These are phyloP conservation scores for Wallemia mellicola DNA, from an alignment of 1,284 basidiomycete genomes.

Conservation along the genomic window DNA sequence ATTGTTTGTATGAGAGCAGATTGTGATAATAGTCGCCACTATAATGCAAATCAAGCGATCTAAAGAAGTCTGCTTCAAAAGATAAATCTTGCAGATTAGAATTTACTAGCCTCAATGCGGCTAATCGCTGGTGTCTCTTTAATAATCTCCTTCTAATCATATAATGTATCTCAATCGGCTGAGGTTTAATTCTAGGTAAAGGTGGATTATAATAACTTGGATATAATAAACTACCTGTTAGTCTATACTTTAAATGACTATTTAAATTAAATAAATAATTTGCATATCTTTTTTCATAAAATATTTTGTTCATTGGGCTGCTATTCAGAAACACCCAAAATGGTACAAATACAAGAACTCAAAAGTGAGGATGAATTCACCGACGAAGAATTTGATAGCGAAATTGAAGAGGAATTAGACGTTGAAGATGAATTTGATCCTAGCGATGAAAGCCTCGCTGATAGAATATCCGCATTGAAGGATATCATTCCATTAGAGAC, in stretches of 20 bases:
- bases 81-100: not conserved
- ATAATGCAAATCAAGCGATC: not conserved
- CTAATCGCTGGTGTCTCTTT: not conserved
- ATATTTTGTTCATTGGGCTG: not conserved
- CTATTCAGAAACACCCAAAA: not conserved
- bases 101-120: not conserved
- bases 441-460: slow-evolving; percentile 40
- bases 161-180: not conserved
- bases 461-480: slow-evolving; percentile 64
- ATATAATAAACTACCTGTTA: not conserved
- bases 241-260: not conserved
- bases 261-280: not conserved
- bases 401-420: slow-evolving; percentile 15
- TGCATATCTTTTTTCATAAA: not conserved
- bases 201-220: not conserved
- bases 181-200: not conserved
- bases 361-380: slow-evolving; percentile 1
- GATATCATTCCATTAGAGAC: slow-evolving; percentile 85
- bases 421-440: slow-evolving; percentile 1
- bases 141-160: not conserved
- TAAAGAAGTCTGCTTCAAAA: not conserved
- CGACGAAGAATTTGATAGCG: slow-evolving; percentile 15
- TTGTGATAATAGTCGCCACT: not conserved
- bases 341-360: not conserved
- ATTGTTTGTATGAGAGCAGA: not conserved